Percentiles rank a stretch among this genome's conserved stretches.
These are phyloP conservation scores for Parathielavia hyrcaniae DNA, from an alignment of 495 filamentous ascomycete genomes.

Conservation along the genomic window DNA sequence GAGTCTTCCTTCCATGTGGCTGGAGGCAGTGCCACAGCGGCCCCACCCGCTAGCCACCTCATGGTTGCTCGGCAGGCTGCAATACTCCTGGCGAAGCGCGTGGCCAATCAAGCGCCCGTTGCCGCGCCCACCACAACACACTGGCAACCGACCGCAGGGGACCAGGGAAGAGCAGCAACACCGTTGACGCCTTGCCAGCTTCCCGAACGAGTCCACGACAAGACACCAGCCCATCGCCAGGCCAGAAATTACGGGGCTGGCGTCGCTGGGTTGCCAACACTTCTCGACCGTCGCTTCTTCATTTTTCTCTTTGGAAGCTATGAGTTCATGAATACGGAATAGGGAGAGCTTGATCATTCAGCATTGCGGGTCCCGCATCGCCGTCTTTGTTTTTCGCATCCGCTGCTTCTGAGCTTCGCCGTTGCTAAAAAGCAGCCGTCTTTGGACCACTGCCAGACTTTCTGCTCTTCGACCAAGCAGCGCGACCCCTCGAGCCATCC, in stretches of 20 bases:
- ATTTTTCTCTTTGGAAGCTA: conserved; percentile 18
- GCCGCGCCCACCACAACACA: conserved; percentile 34
- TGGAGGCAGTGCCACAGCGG: conserved; percentile 13
- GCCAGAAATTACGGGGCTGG: conserved; percentile 14
- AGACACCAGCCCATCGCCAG: conserved; percentile 4
- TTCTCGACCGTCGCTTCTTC: conserved; percentile 5
- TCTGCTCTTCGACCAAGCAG: conserved; percentile 1
- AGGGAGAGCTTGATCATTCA: conserved; percentile 15
- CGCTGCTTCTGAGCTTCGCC: background rate
- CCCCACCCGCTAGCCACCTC: background rate
- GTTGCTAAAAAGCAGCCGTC: background rate
- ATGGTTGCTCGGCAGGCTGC: conserved; percentile 29
- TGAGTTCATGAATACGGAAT: conserved; percentile 7
- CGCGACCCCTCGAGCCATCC: conserved; percentile 4
- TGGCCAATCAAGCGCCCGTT: conserved; percentile 24
- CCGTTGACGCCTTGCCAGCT: conserved; percentile 21
- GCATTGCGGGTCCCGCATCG: conserved; percentile 20
- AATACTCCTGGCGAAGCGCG: conserved; percentile 16
- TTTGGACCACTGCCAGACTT: background rate
- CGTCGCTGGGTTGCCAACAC: conserved; percentile 5
- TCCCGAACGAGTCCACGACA: conserved; percentile 10
- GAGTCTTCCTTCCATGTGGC: conserved; percentile 17
- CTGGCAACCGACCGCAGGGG: no score
- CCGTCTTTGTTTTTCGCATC: conserved; percentile 19
- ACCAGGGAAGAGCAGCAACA: conserved; percentile 17